Conservation (phyloP, 768 basidiomycete genomes). For the Xerocomellus chrysenteron region DNA sequence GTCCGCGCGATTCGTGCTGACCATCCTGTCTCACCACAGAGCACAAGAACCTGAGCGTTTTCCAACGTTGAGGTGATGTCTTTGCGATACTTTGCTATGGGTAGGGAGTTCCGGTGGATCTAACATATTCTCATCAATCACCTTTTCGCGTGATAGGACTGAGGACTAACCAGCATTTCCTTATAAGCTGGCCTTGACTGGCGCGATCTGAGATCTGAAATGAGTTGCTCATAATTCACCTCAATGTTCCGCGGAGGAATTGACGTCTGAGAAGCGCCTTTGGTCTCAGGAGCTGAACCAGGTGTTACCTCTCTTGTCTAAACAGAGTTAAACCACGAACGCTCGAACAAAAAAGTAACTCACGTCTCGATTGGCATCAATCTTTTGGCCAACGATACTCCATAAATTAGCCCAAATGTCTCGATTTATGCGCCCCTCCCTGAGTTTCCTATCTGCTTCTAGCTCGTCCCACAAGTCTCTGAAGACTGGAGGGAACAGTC, state of each 20-base stretch:
- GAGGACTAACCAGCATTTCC: constrained; percentile 76
- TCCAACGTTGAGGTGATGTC: constrained; percentile 71
- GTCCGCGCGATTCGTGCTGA: constrained; percentile 43
- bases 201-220: constrained; percentile 58
- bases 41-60: constrained; percentile 76
- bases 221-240: constrained; percentile 49
- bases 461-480: constrained; percentile 93
- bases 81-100: constrained; percentile 81
- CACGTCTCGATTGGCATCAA: constrained; percentile 45
- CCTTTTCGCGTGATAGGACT: not conserved
- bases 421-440: constrained; percentile 65
- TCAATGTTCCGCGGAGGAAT: constrained; percentile 9
- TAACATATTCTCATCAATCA: constrained; percentile 29
- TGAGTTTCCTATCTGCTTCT: constrained; percentile 57
- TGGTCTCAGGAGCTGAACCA: constrained; percentile 23
- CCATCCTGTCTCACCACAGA: constrained; percentile 84
- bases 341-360: constrained; percentile 3
- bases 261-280: constrained; percentile 8
- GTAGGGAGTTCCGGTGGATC: constrained; percentile 74
- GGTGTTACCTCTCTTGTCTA: constrained; percentile 16
- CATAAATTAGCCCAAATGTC: constrained; percentile 68
- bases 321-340: constrained; percentile 1
- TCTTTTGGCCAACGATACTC: constrained; percentile 61
- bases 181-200: constrained; percentile 68
- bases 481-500: constrained; percentile 77